These are phyloP conservation scores for Selaginella tamariscina DNA, from an alignment of 75 land plant genomes.

Conservation along the genomic window DNA sequence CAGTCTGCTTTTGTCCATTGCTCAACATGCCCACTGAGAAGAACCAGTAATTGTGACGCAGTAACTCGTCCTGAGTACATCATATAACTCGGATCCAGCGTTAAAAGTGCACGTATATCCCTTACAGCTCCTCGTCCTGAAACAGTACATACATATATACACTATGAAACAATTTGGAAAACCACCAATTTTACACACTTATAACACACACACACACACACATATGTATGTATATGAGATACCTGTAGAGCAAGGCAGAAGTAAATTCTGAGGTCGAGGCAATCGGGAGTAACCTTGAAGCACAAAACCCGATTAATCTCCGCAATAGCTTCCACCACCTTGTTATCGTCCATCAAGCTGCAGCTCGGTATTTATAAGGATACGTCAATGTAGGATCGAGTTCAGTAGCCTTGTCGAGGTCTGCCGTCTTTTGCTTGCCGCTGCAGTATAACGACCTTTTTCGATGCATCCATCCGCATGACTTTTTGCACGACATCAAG, in stretches of 20 bases:
- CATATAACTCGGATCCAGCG: slow-evolving; percentile 66
- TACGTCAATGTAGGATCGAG: slow-evolving; percentile 86
- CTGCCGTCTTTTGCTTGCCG: slow-evolving; percentile 48
- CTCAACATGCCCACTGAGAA: slow-evolving; percentile 76
- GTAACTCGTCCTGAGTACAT: slow-evolving; percentile 78
- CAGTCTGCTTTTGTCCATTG: slow-evolving; percentile 93
- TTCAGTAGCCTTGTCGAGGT: slow-evolving; percentile 80
- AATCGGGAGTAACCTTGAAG: slow-evolving; percentile 79
- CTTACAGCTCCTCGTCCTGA: slow-evolving; percentile 57
- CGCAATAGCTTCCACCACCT: slow-evolving; percentile 51
- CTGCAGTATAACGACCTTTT: slow-evolving; percentile 77
- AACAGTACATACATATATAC: too few relatives aligned
- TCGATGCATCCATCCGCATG: slow-evolving; percentile 88
- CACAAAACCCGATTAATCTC: slow-evolving; percentile 87
- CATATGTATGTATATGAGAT: too few relatives aligned
- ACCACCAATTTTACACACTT: too few relatives aligned
- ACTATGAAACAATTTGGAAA: too few relatives aligned
- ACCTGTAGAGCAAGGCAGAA: slow-evolving; percentile 78
- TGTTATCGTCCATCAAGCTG: slow-evolving; percentile 66
- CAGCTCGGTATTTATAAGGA: slow-evolving; percentile 92
- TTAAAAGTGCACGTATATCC: slow-evolving; percentile 86
- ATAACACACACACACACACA: too few relatives aligned
- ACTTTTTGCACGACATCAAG: slow-evolving; percentile 38
- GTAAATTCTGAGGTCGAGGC: slow-evolving; percentile 79
- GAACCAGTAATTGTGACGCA: slow-evolving; percentile 56